A percentile compares a stretch with the other conserved stretches of the same genome.
These are phyloP conservation scores for Curvularia lunata DNA, from an alignment of 2,329 filamentous ascomycete species.

Conservation along the genomic window DNA sequence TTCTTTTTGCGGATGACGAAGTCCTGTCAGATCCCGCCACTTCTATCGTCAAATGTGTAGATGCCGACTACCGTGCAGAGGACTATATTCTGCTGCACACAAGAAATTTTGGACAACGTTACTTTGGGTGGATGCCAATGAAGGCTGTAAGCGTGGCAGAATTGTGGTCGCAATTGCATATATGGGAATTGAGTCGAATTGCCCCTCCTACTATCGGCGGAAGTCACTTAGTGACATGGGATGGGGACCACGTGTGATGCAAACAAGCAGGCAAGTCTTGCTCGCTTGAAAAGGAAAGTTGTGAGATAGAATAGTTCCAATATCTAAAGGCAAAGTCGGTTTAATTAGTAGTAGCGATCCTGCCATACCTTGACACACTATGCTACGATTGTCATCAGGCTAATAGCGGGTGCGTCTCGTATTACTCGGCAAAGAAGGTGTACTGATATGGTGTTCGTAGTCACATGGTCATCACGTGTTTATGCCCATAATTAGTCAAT, in stretches of 20 bases:
- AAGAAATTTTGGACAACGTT: conserved; percentile 12
- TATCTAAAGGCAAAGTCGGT: too few species aligned
- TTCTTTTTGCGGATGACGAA: conserved; percentile 19
- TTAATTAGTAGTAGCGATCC: too few species aligned
- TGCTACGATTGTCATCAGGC: too few species aligned
- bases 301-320: too few species aligned
- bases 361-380: too few species aligned
- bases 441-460: too few species aligned
- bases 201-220: conserved; percentile 11
- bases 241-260: background rate
- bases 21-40: conserved; percentile 7
- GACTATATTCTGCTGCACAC: conserved; percentile 11
- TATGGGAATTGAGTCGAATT: background rate
- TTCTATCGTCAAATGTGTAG: conserved; percentile 16
- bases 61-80: conserved; percentile 15
- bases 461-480: too few species aligned
- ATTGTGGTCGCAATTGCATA: conserved; percentile 8
- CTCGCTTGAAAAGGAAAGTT: too few species aligned
- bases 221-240: conserved; percentile 12
- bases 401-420: too few species aligned
- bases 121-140: conserved; percentile 19
- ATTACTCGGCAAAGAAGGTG: too few species aligned
- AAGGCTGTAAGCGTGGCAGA: conserved; percentile 3
- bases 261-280: too few species aligned
- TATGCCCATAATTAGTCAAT: too few species aligned